Evolutionary conservation across 2,329 filamentous ascomycete species (phyloP).

Genomic region (Cladosporium austrohemisphaericum): DNA sequence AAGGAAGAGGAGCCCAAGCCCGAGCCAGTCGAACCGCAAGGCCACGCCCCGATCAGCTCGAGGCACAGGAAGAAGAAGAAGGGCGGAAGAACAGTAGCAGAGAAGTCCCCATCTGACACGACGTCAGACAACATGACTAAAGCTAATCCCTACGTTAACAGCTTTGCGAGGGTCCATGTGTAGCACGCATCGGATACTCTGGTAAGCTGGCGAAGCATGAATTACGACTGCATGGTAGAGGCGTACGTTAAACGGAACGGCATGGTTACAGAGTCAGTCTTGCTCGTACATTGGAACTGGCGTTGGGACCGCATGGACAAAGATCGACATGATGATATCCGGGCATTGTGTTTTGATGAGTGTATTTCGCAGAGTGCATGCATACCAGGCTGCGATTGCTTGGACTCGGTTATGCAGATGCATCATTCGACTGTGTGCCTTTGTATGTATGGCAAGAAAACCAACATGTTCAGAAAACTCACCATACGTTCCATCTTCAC

Average conservation of each 20-base stretch:
- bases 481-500: background rate
- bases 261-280: background rate
- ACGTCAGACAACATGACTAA: slow-evolving; percentile 19
- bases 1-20: background rate
- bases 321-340: background rate
- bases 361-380: background rate
- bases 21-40: background rate
- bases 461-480: background rate
- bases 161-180: slow-evolving; percentile 36
- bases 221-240: slow-evolving; percentile 25
- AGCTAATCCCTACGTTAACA: slow-evolving; percentile 32
- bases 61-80: slow-evolving; percentile 15
- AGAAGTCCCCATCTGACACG: slow-evolving; percentile 10
- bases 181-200: slow-evolving; percentile 32
- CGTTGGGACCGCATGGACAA: background rate
- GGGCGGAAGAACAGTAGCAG: slow-evolving; percentile 5
- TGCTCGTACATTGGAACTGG: background rate
- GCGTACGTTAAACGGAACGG: slow-evolving; percentile 2
- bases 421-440: background rate
- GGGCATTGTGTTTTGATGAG: slow-evolving; percentile 1
- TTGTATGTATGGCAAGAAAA: slow-evolving; percentile 10
- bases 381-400: slow-evolving; percentile 3
- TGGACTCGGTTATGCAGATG: background rate
- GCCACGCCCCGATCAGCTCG: slow-evolving; percentile 1
- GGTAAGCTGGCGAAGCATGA: slow-evolving; percentile 31